A percentile compares a stretch with the other conserved stretches of the same genome.
Evolutionary conservation across 2,329 filamentous ascomycete genomes (phyloP).

Genomic region (Aspergillus niger): DNA sequence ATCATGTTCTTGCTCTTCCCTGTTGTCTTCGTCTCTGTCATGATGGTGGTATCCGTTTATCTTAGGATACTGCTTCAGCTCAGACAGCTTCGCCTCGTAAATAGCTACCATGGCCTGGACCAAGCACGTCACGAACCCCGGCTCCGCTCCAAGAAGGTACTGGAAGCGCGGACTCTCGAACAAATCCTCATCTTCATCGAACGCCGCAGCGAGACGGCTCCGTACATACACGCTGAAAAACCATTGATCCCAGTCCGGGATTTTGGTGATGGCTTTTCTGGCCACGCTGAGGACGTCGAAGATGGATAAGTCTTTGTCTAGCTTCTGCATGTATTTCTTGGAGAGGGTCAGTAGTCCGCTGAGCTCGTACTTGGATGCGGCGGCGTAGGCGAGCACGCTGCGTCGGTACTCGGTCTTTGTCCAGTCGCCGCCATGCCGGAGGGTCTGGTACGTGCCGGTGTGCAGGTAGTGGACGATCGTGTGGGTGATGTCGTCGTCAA

Average conservation of each 20-base stretch:
- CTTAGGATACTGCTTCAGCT: background rate
- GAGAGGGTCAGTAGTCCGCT: background rate
- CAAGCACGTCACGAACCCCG: background rate
- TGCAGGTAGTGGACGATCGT: constrained; percentile 5
- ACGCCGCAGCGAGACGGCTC: background rate
- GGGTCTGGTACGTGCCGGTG: constrained; percentile 3
- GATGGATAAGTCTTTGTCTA: constrained; percentile 4
- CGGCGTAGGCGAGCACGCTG: constrained; percentile 5
- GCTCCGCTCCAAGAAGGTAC: constrained; percentile 3
- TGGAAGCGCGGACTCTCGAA: constrained; percentile 7
- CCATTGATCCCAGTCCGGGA: constrained; percentile 7
- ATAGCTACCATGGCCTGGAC: constrained; percentile 5
- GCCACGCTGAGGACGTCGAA: constrained; percentile 5
- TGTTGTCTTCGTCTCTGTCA: background rate
- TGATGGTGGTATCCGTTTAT: background rate
- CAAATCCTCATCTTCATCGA: constrained; percentile 4
- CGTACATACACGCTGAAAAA: background rate
- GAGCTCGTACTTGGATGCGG: background rate
- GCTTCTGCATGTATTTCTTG: constrained; percentile 8
- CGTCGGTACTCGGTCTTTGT: constrained; percentile 8
- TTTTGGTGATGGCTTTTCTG: background rate
- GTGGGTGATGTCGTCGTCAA: constrained; percentile 8
- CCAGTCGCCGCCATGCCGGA: constrained; percentile 6
- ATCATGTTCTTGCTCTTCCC: too few species aligned
- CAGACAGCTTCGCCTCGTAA: constrained; percentile 1